Percentiles rank a stretch among this genome's conserved stretches.
Conservation (phyloP, 352 stramenopile genomes). For the Phytophthora cactorum region DNA sequence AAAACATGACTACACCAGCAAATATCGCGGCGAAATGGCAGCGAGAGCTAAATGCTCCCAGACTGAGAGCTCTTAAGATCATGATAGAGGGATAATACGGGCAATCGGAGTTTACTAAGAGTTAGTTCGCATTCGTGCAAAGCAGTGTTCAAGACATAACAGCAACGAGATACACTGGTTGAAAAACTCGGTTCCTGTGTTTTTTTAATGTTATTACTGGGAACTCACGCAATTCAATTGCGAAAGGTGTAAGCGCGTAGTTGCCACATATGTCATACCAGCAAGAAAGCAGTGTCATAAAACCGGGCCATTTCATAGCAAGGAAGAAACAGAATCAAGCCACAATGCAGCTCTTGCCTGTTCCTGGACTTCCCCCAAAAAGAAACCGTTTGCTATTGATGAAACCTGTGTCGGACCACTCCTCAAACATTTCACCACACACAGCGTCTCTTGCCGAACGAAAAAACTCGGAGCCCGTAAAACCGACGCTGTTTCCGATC, state of each 20-base stretch:
- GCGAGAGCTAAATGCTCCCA: too few species aligned
- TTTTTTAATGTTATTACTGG: too few species aligned
- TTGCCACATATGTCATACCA: background rate
- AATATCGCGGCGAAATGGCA: too few species aligned
- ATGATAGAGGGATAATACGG: too few species aligned
- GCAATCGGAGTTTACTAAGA: too few species aligned
- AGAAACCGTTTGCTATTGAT: constrained; percentile 6
- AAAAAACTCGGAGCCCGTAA: background rate
- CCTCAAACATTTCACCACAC: constrained; percentile 9
- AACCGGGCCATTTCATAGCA: constrained; percentile 18
- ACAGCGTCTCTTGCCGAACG: constrained; percentile 10
- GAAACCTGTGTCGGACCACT: background rate
- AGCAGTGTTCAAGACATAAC: too few species aligned
- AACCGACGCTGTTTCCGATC: constrained; percentile 5
- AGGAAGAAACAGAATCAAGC: background rate
- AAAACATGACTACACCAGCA: too few species aligned
- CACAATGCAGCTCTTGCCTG: constrained; percentile 21
- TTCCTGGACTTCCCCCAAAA: constrained; percentile 20
- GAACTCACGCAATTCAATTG: too few species aligned
- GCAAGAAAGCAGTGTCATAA: constrained; percentile 1
- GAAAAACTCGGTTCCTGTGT: too few species aligned
- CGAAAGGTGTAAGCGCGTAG: constrained; percentile 2
- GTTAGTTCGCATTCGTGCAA: too few species aligned
- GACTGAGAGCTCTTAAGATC: too few species aligned
- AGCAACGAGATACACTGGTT: too few species aligned